These are phyloP conservation scores for Udeniomyces megalosporus DNA, from an alignment of 768 basidiomycete genomes.

Conservation along the genomic window DNA sequence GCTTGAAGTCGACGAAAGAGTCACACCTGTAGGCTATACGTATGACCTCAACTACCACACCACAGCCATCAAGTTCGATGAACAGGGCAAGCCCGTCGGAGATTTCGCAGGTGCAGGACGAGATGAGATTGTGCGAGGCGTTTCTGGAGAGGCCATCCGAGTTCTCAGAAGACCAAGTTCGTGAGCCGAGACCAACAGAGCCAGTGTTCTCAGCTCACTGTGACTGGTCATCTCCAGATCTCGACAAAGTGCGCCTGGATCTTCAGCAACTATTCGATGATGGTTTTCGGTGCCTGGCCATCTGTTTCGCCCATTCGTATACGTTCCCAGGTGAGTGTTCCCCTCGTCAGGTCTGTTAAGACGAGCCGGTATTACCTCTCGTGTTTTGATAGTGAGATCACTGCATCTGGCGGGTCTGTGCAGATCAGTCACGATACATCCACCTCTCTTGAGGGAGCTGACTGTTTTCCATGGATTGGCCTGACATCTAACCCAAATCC, in stretches of 20 bases:
- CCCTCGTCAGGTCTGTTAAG: too few relatives aligned
- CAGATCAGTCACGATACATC: too few relatives aligned
- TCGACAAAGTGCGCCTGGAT: background rate
- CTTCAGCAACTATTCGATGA: background rate
- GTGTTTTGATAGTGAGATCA: too few relatives aligned
- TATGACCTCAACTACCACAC: slow-evolving; percentile 14
- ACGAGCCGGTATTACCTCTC: too few relatives aligned
- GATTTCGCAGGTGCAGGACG: slow-evolving; percentile 16
- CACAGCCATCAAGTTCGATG: slow-evolving; percentile 10
- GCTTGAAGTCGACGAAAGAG: slow-evolving; percentile 18
- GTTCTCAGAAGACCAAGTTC: background rate
- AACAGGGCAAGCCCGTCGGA: background rate
- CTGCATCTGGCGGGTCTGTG: too few relatives aligned
- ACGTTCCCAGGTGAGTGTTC: slow-evolving; percentile 5
- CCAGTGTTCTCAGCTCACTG: background rate
- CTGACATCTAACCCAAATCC: too few relatives aligned
- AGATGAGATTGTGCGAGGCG: slow-evolving; percentile 6
- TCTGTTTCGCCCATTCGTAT: slow-evolving; percentile 10
- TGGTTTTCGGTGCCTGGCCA: slow-evolving; percentile 1
- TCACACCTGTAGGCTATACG: slow-evolving; percentile 22
- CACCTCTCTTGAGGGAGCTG: too few relatives aligned
- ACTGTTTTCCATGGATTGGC: too few relatives aligned
- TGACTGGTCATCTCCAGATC: background rate
- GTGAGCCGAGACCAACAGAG: background rate
- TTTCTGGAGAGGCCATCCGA: background rate